These are phyloP conservation scores for Clarireedia homoeocarpa DNA, from an alignment of 2,329 filamentous ascomycete genomes.

Conservation along the genomic window DNA sequence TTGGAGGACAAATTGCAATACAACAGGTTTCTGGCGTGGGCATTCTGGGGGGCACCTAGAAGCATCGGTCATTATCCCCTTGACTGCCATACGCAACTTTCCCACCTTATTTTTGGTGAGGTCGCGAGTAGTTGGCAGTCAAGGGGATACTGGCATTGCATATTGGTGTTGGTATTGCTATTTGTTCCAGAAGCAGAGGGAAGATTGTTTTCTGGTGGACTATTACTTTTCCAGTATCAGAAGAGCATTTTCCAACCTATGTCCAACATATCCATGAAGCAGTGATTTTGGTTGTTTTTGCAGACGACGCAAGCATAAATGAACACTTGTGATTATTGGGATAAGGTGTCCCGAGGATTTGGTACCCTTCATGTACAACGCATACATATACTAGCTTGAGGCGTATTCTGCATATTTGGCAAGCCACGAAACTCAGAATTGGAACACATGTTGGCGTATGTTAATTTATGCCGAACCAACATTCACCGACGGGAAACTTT, in stretches of 20 bases:
- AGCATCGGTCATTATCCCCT: not conserved
- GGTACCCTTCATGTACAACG: constrained; percentile 8
- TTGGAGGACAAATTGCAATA: constrained; percentile 6
- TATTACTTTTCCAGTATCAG: constrained; percentile 16
- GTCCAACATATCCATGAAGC: not conserved
- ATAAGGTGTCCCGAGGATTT: constrained; percentile 5
- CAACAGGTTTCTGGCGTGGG: constrained; percentile 5
- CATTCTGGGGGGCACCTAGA: constrained; percentile 2
- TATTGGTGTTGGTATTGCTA: not conserved
- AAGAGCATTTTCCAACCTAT: constrained; percentile 10
- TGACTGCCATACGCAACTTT: too few relatives aligned
- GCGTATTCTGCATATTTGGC: constrained; percentile 7
- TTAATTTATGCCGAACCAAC: not conserved
- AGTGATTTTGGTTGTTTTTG: not conserved
- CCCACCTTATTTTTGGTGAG: too few relatives aligned
- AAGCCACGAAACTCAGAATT: constrained; percentile 2
- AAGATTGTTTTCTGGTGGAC: not conserved
- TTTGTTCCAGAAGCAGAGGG: not conserved
- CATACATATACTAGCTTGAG: not conserved
- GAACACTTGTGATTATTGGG: not conserved
- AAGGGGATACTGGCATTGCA: not conserved
- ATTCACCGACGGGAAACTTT: not conserved
- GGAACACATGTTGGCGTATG: not conserved
- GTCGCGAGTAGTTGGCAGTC: too few relatives aligned
- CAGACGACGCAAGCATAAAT: not conserved